Conservation (phyloP, 177 flowering plant species). For the Vitis hybrid region DNA sequence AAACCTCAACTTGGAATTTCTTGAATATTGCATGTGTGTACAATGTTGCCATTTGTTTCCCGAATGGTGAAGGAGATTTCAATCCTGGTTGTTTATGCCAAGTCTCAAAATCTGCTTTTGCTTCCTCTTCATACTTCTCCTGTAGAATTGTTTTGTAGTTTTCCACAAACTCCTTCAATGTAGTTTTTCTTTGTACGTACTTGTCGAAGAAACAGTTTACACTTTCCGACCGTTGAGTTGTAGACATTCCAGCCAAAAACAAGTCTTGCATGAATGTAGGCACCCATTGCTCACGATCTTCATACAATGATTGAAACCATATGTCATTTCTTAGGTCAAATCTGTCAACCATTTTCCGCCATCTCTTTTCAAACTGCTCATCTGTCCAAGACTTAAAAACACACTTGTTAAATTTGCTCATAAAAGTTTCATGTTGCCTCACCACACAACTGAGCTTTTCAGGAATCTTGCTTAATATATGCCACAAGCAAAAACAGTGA, state of each 20-base stretch:
- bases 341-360: constrained; percentile 28
- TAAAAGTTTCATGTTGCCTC: constrained; percentile 29
- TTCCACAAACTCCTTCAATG: constrained; percentile 28
- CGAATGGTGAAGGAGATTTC: constrained; percentile 40
- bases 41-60: constrained; percentile 31
- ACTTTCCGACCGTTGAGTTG: constrained; percentile 25
- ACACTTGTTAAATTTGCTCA: constrained; percentile 26
- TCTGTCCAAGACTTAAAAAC: constrained; percentile 23
- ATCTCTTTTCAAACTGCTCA: constrained; percentile 32
- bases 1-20: constrained; percentile 38
- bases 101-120: constrained; percentile 36
- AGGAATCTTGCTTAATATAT: constrained; percentile 28
- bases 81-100: constrained; percentile 36
- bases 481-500: constrained; percentile 40
- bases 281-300: constrained; percentile 32
- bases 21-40: constrained; percentile 37
- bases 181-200: constrained; percentile 33
- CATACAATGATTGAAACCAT: constrained; percentile 35
- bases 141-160: constrained; percentile 23
- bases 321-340: constrained; percentile 23
- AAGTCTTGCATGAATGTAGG: constrained; percentile 29
- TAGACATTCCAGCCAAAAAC: constrained; percentile 35
- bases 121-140: constrained; percentile 33
- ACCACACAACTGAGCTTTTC: constrained; percentile 33
- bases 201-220: constrained; percentile 28